phyloP scores from a whole-genome alignment of 1,139 yeast species.

The Saccharomyces hybrid region DNA sequence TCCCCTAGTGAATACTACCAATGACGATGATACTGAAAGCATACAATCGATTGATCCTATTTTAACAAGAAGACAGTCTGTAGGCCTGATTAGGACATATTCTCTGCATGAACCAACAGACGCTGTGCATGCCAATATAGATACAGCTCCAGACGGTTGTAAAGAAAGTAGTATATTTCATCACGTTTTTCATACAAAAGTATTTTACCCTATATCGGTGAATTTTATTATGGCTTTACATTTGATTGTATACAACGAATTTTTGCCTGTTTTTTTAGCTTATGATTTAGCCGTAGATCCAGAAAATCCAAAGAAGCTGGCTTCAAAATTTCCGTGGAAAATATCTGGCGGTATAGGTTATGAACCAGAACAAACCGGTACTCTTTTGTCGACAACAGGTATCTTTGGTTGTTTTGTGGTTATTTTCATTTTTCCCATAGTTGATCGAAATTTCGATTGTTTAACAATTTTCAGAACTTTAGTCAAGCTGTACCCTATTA shows the following conservation, averaged over 20 bases:
- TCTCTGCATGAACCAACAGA: conserved; percentile 32
- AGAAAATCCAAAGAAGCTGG: conserved; percentile 15
- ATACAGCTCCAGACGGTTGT: conserved; percentile 14
- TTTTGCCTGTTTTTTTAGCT: conserved; percentile 53
- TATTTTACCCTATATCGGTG: conserved; percentile 37
- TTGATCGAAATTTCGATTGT: conserved; percentile 46
- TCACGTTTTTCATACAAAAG: conserved; percentile 34
- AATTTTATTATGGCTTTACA: conserved; percentile 44
- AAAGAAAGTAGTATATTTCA: conserved; percentile 16
- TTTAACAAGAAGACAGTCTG: conserved; percentile 36
- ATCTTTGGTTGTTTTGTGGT: conserved; percentile 47
- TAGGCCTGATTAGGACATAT: conserved; percentile 38
- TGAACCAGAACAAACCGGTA: conserved; percentile 45
- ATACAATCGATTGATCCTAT: conserved; percentile 28
- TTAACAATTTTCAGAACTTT: conserved; percentile 40
- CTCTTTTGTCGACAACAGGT: conserved; percentile 49
- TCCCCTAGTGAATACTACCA: conserved; percentile 3
- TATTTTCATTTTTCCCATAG: conserved; percentile 45
- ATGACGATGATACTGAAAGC: conserved; percentile 16
- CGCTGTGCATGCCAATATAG: conserved; percentile 9
- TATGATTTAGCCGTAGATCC: conserved; percentile 34
- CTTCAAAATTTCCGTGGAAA: conserved; percentile 41
- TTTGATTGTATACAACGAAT: conserved; percentile 48
- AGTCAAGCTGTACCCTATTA: conserved; percentile 39
- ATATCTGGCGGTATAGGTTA: conserved; percentile 46